Evolutionary conservation across 78 protist genomes (phyloP).

Genomic region (Protostelium mycophagum): DNA sequence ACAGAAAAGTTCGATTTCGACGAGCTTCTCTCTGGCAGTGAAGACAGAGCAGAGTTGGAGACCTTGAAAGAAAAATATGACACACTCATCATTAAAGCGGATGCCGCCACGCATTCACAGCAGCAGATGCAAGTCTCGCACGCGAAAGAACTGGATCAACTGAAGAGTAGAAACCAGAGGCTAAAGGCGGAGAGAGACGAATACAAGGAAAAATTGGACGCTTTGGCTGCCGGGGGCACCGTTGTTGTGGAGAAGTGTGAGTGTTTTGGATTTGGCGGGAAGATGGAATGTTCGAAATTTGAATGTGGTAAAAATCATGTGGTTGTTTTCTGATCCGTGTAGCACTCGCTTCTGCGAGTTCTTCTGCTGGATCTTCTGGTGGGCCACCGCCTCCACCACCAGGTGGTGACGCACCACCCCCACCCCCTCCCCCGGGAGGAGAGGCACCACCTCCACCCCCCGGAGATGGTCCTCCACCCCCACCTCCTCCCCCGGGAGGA

Average conservation of each 20-base stretch:
- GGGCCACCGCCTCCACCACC: not conserved
- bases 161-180: not conserved
- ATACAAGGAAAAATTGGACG: not conserved
- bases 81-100: not conserved
- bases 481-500: conserved; percentile 47
- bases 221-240: not conserved
- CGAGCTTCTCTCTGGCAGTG: not conserved
- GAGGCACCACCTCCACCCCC: conserved; percentile 55
- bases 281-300: no score
- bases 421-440: conserved; percentile 9
- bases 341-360: not conserved
- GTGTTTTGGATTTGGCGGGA: not conserved
- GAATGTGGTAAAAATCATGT: not conserved
- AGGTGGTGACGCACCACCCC: conserved; percentile 16
- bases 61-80: not conserved
- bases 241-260: not conserved
- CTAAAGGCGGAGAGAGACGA: not conserved
- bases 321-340: not conserved
- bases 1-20: not conserved
- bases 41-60: not conserved
- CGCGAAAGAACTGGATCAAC: not conserved
- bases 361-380: not conserved
- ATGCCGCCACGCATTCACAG: not conserved
- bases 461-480: conserved; percentile 38
- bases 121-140: not conserved